phyloP scores from a whole-genome alignment of 805 yeast species.

The Sporopachydermia quercuum region DNA sequence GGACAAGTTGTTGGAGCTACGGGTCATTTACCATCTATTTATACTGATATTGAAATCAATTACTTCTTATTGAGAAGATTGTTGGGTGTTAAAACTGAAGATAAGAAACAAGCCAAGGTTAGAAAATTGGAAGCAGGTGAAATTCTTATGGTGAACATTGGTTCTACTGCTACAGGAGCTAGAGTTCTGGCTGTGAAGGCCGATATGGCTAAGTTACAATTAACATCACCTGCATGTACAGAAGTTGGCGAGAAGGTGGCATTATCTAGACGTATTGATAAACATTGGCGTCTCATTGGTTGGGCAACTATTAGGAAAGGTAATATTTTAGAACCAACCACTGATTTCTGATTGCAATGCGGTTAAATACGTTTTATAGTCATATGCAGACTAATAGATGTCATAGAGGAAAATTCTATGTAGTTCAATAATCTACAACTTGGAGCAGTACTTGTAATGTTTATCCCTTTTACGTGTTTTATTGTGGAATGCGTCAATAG shows the following conservation, averaged over 20 bases:
- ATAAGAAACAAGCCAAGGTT: conserved; percentile 93
- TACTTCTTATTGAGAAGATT: conserved; percentile 92
- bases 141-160: conserved; percentile 97
- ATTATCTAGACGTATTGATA: conserved; percentile 94
- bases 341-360: no score
- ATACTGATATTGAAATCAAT: conserved; percentile 94
- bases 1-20: conserved; percentile 99
- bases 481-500: no score
- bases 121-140: conserved; percentile 89
- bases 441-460: no score
- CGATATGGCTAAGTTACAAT: conserved; percentile 95
- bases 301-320: conserved; percentile 99
- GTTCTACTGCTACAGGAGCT: conserved; percentile 99
- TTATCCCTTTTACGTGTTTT: no score
- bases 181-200: conserved; percentile 96
- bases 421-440: no score
- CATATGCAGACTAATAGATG: no score
- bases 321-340: conserved; percentile 66
- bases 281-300: conserved; percentile 99
- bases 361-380: no score
- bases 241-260: conserved; percentile 98
- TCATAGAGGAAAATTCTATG: no score
- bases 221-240: conserved; percentile 98
- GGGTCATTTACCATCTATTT: conserved; percentile 90
- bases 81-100: conserved; percentile 96